These are phyloP conservation scores for Diaporthe amygdali DNA, from an alignment of 2,329 filamentous ascomycete species.

Conservation along the genomic window DNA sequence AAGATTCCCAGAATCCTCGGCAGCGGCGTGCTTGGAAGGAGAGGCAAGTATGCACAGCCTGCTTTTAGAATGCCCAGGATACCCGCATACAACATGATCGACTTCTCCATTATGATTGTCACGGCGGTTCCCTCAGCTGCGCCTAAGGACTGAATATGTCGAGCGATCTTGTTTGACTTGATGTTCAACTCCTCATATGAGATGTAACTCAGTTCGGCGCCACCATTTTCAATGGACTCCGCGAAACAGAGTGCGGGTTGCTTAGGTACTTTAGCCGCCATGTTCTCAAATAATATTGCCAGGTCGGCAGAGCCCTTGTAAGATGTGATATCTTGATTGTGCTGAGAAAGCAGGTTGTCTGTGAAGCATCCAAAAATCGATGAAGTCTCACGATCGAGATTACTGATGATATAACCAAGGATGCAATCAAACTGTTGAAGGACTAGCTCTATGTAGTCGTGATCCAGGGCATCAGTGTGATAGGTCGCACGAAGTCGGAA, in stretches of 20 bases:
- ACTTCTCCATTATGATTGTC: slow-evolving; percentile 82
- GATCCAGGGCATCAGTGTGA: slow-evolving; percentile 54
- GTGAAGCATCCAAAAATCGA: slow-evolving; percentile 35
- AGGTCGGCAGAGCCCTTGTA: slow-evolving; percentile 49
- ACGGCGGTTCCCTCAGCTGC: slow-evolving; percentile 62
- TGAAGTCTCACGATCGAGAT: slow-evolving; percentile 33
- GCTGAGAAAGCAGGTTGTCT: slow-evolving; percentile 48
- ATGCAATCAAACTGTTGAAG: slow-evolving; percentile 66
- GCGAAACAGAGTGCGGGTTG: slow-evolving; percentile 71
- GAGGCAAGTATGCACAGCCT: slow-evolving; percentile 80
- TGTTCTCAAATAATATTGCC: slow-evolving; percentile 57
- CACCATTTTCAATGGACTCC: slow-evolving; percentile 45
- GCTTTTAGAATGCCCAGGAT: slow-evolving; percentile 78
- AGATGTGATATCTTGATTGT: slow-evolving; percentile 46
- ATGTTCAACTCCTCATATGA: slow-evolving; percentile 71
- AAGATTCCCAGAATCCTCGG: slow-evolving; percentile 68
- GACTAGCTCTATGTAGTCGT: slow-evolving; percentile 60
- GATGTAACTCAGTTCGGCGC: slow-evolving; percentile 46
- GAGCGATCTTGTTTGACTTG: slow-evolving; percentile 67
- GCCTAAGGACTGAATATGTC: slow-evolving; percentile 53
- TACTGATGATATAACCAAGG: slow-evolving; percentile 34
- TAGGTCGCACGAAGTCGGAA: slow-evolving; percentile 54
- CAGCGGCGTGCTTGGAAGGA: slow-evolving; percentile 73
- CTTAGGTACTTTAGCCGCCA: slow-evolving; percentile 53
- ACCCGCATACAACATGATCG: slow-evolving; percentile 70